These are phyloP conservation scores for Cryphonectria radicalis DNA, from an alignment of 2,329 filamentous ascomycete genomes.

Conservation along the genomic window DNA sequence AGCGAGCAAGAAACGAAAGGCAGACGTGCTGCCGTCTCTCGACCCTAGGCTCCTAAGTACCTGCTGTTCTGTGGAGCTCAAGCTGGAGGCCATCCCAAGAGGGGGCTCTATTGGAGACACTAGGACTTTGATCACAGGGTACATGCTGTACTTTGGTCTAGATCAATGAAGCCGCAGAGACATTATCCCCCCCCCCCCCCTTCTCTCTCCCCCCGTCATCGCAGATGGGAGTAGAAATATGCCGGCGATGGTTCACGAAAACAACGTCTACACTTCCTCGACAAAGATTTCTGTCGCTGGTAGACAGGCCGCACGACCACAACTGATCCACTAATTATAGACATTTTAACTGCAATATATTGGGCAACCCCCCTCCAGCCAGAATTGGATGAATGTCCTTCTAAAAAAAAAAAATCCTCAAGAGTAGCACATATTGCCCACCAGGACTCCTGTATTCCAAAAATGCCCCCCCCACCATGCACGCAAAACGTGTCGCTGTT, in stretches of 20 bases:
- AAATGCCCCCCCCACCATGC: constrained; percentile 4
- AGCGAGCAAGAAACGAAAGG: background rate
- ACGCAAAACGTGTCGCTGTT: constrained; percentile 12
- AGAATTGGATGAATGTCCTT: background rate
- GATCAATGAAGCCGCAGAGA: background rate
- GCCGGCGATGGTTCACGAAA: background rate
- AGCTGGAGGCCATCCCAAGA: too few relatives aligned
- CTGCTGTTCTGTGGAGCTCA: too few relatives aligned
- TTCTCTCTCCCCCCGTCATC: background rate
- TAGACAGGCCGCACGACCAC: background rate
- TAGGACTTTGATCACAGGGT: background rate
- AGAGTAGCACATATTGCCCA: background rate
- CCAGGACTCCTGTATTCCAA: constrained; percentile 26
- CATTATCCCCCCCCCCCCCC: background rate
- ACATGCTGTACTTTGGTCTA: background rate
- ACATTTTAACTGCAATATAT: background rate
- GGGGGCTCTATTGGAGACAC: background rate
- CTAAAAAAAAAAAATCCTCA: constrained; percentile 6
- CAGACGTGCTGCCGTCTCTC: background rate
- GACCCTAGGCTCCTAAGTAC: too few relatives aligned
- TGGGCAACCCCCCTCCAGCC: background rate
- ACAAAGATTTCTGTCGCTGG: background rate
- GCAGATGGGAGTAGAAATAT: background rate
- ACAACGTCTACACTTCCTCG: background rate
- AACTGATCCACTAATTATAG: background rate